Evolutionary conservation across 352 stramenopile genomes (phyloP).

Genomic region (Aphanomyces invadans): DNA sequence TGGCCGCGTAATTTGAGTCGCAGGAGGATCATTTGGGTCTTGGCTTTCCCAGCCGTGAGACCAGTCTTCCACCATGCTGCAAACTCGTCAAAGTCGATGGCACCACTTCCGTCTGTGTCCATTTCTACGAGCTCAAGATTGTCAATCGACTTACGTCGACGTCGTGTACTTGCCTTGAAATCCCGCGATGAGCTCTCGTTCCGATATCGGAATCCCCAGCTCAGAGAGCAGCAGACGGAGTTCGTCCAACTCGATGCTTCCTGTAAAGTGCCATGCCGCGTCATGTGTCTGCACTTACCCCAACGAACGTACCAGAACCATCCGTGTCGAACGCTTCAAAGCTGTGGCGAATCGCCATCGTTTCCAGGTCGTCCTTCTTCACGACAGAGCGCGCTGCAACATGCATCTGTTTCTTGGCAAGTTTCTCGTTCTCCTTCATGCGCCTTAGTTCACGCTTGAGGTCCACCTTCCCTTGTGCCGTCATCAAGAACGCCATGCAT

Average conservation of each 20-base stretch:
- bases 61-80: constrained; percentile 40
- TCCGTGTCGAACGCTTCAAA: constrained; percentile 24
- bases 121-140: constrained; percentile 30
- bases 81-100: constrained; percentile 53
- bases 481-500: neutral
- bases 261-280: neutral
- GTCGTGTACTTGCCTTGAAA: constrained; percentile 10
- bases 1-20: constrained; percentile 20
- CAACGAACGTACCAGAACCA: neutral
- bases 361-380: constrained; percentile 18
- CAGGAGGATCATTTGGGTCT: constrained; percentile 19
- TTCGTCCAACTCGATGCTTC: constrained; percentile 14
- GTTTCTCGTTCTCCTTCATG: constrained; percentile 13
- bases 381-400: too few relatives aligned
- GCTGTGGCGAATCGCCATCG: constrained; percentile 6
- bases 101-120: constrained; percentile 42
- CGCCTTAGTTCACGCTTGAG: neutral
- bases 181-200: neutral
- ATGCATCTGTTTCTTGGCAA: too few relatives aligned
- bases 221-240: constrained; percentile 14
- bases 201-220: constrained; percentile 13
- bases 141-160: neutral
- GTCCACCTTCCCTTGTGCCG: neutral
- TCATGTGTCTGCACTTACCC: neutral
- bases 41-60: neutral